phyloP scores from a whole-genome alignment of 257 asterid species.

The Primulina eburnea region DNA sequence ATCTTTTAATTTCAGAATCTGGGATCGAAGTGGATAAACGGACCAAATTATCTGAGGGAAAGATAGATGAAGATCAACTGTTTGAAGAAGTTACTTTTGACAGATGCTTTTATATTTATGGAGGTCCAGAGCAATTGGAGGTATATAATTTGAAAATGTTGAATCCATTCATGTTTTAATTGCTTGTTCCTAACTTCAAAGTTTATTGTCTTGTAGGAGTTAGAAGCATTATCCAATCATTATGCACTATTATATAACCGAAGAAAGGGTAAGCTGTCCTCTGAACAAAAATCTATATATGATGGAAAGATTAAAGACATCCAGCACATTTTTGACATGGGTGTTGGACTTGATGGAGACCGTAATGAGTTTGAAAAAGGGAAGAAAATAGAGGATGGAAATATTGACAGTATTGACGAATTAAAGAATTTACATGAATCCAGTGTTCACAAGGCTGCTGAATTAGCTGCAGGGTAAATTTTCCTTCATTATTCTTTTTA shows the following conservation, averaged over 20 bases:
- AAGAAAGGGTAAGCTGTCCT: conserved; percentile 76
- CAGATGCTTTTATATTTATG: conserved; percentile 94
- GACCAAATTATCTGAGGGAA: conserved; percentile 41
- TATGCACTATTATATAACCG: conserved; percentile 76
- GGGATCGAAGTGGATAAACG: conserved; percentile 62
- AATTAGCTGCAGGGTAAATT: conserved; percentile 89
- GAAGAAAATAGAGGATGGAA: conserved; percentile 69
- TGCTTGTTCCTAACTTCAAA: conserved; percentile 23
- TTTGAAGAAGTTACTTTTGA: conserved; percentile 84
- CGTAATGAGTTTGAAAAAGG: conserved; percentile 65
- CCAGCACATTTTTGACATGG: conserved; percentile 68
- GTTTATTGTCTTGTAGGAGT: conserved; percentile 51
- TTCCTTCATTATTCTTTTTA: conserved; percentile 17
- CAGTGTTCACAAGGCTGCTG: conserved; percentile 94
- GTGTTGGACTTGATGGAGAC: conserved; percentile 61
- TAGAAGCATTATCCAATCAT: conserved; percentile 94
- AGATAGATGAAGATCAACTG: conserved; percentile 63
- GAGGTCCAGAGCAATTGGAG: conserved; percentile 99
- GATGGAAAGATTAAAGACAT: conserved; percentile 91
- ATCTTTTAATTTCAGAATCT: conserved; percentile 82
- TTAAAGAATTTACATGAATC: conserved; percentile 71
- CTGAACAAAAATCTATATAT: conserved; percentile 66
- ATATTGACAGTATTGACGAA: conserved; percentile 54
- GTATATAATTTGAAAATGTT: conserved; percentile 33
- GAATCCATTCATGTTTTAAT: conserved; percentile 2